phyloP scores from a whole-genome alignment of 2,329 filamentous ascomycete species.

The Dactylellina drechsleri region DNA sequence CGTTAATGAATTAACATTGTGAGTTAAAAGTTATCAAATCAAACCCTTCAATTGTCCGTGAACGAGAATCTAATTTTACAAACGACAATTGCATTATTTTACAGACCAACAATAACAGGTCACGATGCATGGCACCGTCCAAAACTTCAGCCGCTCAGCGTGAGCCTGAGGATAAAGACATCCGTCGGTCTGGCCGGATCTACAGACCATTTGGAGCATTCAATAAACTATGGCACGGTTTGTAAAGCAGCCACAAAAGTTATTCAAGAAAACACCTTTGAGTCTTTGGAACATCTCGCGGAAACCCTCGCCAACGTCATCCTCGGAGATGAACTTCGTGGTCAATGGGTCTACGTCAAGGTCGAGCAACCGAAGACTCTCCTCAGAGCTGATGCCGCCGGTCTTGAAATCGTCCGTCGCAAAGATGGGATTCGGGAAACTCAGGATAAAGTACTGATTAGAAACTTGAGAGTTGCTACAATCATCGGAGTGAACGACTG shows the following conservation, averaged over 20 bases:
- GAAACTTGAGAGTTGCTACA: slow-evolving; percentile 57
- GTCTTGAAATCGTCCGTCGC: slow-evolving; percentile 56
- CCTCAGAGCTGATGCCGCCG: slow-evolving; percentile 57
- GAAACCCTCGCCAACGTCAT: slow-evolving; percentile 55
- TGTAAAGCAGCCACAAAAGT: slow-evolving; percentile 56
- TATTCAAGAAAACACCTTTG: slow-evolving; percentile 55
- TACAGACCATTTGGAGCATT: slow-evolving; percentile 58
- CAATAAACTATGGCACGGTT: slow-evolving; percentile 59
- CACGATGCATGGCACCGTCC: slow-evolving; percentile 56
- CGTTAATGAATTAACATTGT: slow-evolving; percentile 47
- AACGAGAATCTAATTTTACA: background rate
- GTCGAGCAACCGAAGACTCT: slow-evolving; percentile 58
- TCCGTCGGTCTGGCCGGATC: slow-evolving; percentile 59
- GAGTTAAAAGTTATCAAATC: slow-evolving; percentile 8
- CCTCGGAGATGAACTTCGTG: slow-evolving; percentile 56
- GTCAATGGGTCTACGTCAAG: slow-evolving; percentile 57
- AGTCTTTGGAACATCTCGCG: slow-evolving; percentile 57
- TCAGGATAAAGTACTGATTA: slow-evolving; percentile 57
- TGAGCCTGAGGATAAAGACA: slow-evolving; percentile 58
- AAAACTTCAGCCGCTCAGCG: slow-evolving; percentile 56
- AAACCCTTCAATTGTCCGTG: no score
- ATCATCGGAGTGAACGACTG: slow-evolving; percentile 68
- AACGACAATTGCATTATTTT: background rate
- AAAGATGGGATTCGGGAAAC: slow-evolving; percentile 51
- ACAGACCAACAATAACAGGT: slow-evolving; percentile 37